Conservation (phyloP, 179 eudicot genomes). For the Beta lomatogona region DNA sequence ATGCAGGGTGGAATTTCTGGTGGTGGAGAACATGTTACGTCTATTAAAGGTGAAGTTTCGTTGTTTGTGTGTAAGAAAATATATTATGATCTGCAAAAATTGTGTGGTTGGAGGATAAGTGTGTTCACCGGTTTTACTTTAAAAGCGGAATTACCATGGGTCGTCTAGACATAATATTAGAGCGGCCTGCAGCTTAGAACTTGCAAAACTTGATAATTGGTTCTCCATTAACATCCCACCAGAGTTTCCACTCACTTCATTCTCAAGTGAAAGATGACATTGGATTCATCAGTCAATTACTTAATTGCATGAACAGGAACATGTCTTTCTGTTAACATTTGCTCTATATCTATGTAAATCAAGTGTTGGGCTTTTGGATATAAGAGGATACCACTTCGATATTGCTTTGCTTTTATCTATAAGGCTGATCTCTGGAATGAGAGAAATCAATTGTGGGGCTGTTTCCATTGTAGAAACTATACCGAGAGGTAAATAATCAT, state of each 20-base stretch:
- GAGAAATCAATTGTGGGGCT: too few species aligned
- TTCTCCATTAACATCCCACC: neutral
- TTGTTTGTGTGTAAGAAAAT: neutral
- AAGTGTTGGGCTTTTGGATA: too few species aligned
- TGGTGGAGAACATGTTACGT: neutral
- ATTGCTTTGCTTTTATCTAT: too few species aligned
- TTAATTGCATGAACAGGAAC: too few species aligned
- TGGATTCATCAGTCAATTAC: neutral
- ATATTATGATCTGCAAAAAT: neutral
- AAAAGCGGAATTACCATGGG: neutral
- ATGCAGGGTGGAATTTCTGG: neutral
- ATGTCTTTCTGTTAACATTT: conserved; percentile 14
- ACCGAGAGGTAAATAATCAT: too few species aligned
- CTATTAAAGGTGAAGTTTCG: too few species aligned
- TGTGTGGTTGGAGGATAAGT: neutral
- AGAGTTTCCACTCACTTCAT: neutral
- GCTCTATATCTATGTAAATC: neutral
- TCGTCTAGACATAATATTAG: neutral
- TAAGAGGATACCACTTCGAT: too few species aligned
- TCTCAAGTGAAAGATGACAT: neutral
- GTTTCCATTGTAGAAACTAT: too few species aligned
- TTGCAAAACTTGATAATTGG: neutral
- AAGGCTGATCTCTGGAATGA: too few species aligned
- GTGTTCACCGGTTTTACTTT: neutral
- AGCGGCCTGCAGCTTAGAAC: neutral